phyloP scores from a whole-genome alignment of 371 early-diverging fungal species.

The Vairimorpha apis region DNA sequence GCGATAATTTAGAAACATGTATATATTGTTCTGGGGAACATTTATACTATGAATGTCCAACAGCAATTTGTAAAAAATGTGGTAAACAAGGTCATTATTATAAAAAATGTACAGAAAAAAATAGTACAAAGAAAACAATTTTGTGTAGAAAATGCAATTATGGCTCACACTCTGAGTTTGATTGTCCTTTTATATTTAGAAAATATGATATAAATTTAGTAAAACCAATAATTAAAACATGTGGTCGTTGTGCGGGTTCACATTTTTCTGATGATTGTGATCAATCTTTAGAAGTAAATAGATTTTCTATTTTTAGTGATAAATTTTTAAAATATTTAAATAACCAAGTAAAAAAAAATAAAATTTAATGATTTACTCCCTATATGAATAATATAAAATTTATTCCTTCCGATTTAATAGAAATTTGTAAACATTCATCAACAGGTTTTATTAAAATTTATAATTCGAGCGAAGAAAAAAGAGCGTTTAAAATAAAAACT shows the following conservation, averaged over 20 bases:
- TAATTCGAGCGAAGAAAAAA: constrained; percentile 24
- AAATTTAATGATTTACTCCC: not conserved
- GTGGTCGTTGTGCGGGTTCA: not conserved
- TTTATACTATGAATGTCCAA: constrained; percentile 21
- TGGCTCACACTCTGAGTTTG: not conserved
- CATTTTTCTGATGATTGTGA: constrained; percentile 34
- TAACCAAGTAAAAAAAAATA: not conserved
- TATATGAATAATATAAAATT: constrained; percentile 17
- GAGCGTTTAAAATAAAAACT: constrained; percentile 82
- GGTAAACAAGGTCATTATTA: constrained; percentile 8
- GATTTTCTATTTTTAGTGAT: constrained; percentile 1
- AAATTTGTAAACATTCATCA: constrained; percentile 17
- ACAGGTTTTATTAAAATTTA: constrained; percentile 14
- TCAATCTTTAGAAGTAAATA: not conserved
- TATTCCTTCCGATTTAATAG: constrained; percentile 9
- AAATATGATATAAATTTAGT: constrained; percentile 13
- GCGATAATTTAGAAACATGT: not conserved
- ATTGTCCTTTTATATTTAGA: constrained; percentile 32
- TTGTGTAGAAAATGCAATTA: constrained; percentile 4
- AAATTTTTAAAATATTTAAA: not conserved
- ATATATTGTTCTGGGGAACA: constrained; percentile 18
- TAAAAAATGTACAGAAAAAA: not conserved
- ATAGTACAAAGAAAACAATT: not conserved
- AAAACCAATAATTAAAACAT: constrained; percentile 23
- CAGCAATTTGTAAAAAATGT: constrained; percentile 7